Conservation (phyloP, 2,329 filamentous ascomycete genomes). For the Fusarium devonianum region DNA sequence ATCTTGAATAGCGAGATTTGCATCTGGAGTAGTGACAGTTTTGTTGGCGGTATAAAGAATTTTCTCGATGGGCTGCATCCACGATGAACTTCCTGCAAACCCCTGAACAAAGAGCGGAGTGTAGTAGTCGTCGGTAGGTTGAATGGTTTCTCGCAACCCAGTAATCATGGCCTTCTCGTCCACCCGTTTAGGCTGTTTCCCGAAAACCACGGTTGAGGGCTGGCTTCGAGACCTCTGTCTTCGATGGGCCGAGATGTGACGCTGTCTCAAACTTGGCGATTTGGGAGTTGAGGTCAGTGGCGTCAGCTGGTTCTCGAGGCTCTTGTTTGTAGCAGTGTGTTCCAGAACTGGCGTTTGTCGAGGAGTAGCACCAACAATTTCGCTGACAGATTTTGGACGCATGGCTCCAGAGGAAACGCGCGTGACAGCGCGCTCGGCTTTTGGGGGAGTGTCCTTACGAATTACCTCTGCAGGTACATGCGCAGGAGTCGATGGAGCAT, state of each 20-base stretch:
- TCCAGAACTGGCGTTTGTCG: constrained; percentile 47
- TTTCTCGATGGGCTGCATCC: constrained; percentile 71
- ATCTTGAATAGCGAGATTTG: constrained; percentile 83
- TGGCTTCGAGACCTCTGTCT: constrained; percentile 69
- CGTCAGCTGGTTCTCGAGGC: constrained; percentile 47
- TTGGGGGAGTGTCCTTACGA: constrained; percentile 34
- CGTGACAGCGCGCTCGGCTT: constrained; percentile 66
- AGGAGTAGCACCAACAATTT: constrained; percentile 70
- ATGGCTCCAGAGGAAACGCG: constrained; percentile 74
- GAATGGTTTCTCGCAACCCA: constrained; percentile 50
- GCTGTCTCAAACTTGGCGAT: constrained; percentile 49
- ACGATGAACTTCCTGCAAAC: constrained; percentile 61
- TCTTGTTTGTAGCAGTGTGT: constrained; percentile 41
- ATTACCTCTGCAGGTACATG: constrained; percentile 11
- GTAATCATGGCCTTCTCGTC: constrained; percentile 56
- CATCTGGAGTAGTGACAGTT: constrained; percentile 84
- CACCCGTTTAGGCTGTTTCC: constrained; percentile 65
- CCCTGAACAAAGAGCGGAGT: constrained; percentile 68
- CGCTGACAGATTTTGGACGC: constrained; percentile 74
- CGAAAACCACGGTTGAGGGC: constrained; percentile 79
- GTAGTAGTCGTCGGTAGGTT: constrained; percentile 68
- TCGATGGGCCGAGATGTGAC: constrained; percentile 48
- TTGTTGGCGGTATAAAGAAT: constrained; percentile 86
- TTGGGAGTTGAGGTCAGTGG: constrained; percentile 54
- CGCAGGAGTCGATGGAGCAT: constrained; percentile 20